phyloP scores from a whole-genome alignment of 176 grass and related monocot species.

The Hyparrhenia diplandra region DNA sequence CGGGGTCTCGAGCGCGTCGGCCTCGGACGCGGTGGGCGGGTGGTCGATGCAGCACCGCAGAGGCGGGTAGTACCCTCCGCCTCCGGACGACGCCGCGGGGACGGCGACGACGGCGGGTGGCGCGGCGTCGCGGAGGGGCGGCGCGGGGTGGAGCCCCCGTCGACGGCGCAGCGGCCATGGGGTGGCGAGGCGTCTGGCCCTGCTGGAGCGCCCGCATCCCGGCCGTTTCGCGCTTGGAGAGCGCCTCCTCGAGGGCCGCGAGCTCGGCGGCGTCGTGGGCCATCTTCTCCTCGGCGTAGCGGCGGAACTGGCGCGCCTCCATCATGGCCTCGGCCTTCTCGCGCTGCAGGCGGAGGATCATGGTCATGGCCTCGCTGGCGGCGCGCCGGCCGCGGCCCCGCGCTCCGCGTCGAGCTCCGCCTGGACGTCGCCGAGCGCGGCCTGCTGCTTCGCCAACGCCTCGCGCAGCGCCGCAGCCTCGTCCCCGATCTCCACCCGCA shows the following conservation, averaged over 20 bases:
- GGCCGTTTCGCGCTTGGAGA: no score
- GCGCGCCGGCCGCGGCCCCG: no score
- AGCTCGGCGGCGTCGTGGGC: no score
- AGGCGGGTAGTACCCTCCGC: conserved; percentile 34
- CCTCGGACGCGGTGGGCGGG: conserved; percentile 40
- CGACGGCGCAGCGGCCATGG: neutral
- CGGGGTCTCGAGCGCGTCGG: conserved; percentile 41
- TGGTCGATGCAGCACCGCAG: conserved; percentile 42
- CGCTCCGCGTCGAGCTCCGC: no score
- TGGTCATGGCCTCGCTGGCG: conserved; percentile 68
- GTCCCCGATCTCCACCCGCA: conserved; percentile 50
- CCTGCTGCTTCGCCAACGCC: no score
- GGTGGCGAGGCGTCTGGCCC: neutral
- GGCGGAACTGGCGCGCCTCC: conserved; percentile 70
- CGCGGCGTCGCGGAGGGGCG: neutral
- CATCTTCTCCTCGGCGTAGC: conserved; percentile 69
- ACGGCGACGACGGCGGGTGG: conserved; percentile 12
- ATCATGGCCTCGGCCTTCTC: conserved; percentile 94
- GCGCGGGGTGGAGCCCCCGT: conserved; percentile 28
- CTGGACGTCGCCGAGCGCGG: no score
- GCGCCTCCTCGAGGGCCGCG: no score
- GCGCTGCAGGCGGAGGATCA: conserved; percentile 80
- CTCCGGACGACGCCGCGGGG: neutral
- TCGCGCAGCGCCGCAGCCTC: conserved; percentile 41
- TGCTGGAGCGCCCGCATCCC: neutral